Evolutionary conservation across 177 flowering plant genomes (phyloP).

Genomic region (Telopea speciosissima): DNA sequence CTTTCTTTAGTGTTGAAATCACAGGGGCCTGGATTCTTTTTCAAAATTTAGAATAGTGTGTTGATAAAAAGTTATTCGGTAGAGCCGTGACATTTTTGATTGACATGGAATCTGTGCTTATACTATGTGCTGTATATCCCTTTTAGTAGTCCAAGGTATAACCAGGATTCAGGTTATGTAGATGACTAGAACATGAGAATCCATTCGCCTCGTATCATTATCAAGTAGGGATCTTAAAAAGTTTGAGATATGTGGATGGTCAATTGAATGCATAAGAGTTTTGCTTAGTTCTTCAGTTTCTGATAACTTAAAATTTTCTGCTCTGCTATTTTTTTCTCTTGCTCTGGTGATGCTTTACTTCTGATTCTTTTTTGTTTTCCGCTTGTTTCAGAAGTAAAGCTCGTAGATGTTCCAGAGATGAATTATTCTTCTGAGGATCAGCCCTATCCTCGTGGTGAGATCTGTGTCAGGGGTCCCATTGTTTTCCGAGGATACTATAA

Average conservation of each 20-base stretch:
- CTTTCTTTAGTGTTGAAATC: too few relatives aligned
- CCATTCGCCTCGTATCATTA: background rate
- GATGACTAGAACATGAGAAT: constrained; percentile 14
- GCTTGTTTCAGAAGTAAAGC: constrained; percentile 76
- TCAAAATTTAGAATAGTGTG: too few relatives aligned
- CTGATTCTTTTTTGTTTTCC: constrained; percentile 1
- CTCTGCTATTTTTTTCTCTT: background rate
- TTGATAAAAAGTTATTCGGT: background rate
- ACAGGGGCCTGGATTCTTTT: too few relatives aligned
- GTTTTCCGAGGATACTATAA: constrained; percentile 85
- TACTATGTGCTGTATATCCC: background rate
- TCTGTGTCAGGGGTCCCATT: constrained; percentile 91
- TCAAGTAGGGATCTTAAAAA: background rate
- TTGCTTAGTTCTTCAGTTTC: background rate
- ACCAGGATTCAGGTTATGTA: constrained; percentile 5
- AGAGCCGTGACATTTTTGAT: background rate
- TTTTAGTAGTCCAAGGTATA: background rate
- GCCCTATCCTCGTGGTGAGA: constrained; percentile 96
- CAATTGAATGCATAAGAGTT: background rate
- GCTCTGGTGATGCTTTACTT: background rate
- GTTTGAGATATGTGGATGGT: background rate
- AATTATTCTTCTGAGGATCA: constrained; percentile 83
- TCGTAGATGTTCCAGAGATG: constrained; percentile 97
- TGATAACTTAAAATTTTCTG: background rate
- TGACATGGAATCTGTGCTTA: background rate